Conservation (phyloP, 2,329 filamentous ascomycete genomes). For the Neofusicoccum parvum region DNA sequence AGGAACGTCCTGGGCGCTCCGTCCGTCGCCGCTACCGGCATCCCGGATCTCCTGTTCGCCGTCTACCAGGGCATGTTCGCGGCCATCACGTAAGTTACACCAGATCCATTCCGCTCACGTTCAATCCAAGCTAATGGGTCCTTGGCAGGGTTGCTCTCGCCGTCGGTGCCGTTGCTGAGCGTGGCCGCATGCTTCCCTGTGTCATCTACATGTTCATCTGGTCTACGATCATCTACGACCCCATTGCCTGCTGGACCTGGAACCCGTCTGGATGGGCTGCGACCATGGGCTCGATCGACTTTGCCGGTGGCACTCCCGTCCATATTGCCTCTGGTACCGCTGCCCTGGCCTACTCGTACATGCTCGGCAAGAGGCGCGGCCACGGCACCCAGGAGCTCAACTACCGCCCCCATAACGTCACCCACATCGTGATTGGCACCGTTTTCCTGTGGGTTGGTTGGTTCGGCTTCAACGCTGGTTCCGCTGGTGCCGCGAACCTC, state of each 20-base stretch:
- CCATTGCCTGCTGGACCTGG: constrained; percentile 95
- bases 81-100: constrained; percentile 71
- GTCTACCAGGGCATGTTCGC: constrained; percentile 90
- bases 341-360: constrained; percentile 86
- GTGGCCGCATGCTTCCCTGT: constrained; percentile 84
- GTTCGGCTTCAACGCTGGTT: constrained; percentile 94
- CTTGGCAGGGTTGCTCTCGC: constrained; percentile 71
- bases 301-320: constrained; percentile 86
- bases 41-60: constrained; percentile 83
- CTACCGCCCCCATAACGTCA: constrained; percentile 90
- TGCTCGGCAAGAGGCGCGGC: constrained; percentile 82
- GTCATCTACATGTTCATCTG: constrained; percentile 93
- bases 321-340: constrained; percentile 84
- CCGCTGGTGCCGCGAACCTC: constrained; percentile 77
- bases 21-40: constrained; percentile 70
- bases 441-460: constrained; percentile 95
- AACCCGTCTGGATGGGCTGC: constrained; percentile 80
- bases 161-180: constrained; percentile 81
- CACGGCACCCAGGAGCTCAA: constrained; percentile 87
- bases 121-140: constrained; percentile 15
- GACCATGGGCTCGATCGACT: constrained; percentile 80
- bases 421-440: constrained; percentile 87
- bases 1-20: constrained; percentile 73
- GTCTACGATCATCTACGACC: constrained; percentile 87
- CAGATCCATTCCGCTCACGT: not conserved